Percentiles rank a stretch among this genome's conserved stretches.
phyloP scores from a whole-genome alignment of 2,329 filamentous ascomycete species.

The Colletotrichum sp. region DNA sequence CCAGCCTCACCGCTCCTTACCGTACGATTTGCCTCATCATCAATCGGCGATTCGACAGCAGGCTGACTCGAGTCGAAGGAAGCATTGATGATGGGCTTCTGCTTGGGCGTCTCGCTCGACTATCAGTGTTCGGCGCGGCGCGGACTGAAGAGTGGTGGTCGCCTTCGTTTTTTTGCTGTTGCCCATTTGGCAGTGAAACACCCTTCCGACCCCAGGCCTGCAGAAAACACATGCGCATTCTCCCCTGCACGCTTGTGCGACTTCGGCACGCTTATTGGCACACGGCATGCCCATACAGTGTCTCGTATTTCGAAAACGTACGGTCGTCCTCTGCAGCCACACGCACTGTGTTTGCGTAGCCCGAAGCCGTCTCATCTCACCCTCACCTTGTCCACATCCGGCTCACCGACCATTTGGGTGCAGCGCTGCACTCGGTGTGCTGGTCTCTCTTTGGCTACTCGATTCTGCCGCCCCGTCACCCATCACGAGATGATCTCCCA shows the following conservation, averaged over 20 bases:
- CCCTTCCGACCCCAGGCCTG: neutral
- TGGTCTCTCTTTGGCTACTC: neutral
- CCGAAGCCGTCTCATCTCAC: neutral
- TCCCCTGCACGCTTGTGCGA: conserved; percentile 11
- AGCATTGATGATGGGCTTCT: neutral
- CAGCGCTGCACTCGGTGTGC: neutral
- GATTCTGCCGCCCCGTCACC: neutral
- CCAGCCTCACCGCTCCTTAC: conserved; percentile 1
- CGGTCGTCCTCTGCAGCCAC: neutral
- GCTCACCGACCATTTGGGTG: neutral
- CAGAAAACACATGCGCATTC: neutral
- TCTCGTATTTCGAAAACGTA: neutral
- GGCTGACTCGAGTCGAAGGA: conserved; percentile 1
- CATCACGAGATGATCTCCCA: neutral
- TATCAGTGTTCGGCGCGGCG: neutral
- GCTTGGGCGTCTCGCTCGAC: neutral
- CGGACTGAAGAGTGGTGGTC: neutral
- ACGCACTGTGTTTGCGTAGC: conserved; percentile 9
- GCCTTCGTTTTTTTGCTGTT: neutral
- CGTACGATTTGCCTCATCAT: neutral
- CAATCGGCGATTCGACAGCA: neutral
- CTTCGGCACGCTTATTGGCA: neutral
- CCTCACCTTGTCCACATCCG: neutral
- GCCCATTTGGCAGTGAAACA: conserved; percentile 1
- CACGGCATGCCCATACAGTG: neutral